phyloP scores from a whole-genome alignment of 495 filamentous ascomycete species.

The Recurvomyces mirabilis region DNA sequence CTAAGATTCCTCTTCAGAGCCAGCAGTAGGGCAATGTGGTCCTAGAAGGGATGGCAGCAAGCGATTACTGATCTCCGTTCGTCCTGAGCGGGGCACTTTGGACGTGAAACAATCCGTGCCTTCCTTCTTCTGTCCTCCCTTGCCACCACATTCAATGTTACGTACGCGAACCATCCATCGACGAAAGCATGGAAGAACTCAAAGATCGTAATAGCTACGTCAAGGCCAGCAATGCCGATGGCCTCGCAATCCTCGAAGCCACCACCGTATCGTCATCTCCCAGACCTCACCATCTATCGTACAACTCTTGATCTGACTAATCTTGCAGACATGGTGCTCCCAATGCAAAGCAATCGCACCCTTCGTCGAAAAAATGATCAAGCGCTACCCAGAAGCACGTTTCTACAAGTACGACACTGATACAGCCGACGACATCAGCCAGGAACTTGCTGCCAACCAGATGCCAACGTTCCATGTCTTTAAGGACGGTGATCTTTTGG shows the following conservation, averaged over 20 bases:
- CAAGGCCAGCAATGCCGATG: conserved; percentile 22
- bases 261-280: conserved; percentile 5
- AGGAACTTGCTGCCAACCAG: conserved; percentile 22
- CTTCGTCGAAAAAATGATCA: conserved; percentile 22
- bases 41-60: no score
- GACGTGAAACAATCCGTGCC: no score
- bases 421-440: conserved; percentile 20
- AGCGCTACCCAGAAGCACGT: conserved; percentile 21
- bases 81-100: no score
- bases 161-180: no score
- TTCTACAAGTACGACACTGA: conserved; percentile 26
- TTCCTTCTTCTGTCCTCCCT: no score
- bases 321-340: conserved; percentile 16
- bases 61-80: no score
- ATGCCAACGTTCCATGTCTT: conserved; percentile 27
- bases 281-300: background rate
- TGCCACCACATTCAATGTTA: no score
- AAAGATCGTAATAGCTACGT: conserved; percentile 17
- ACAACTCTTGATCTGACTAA: background rate
- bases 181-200: conserved; percentile 12
- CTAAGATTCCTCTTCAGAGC: no score
- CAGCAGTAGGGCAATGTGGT: no score
- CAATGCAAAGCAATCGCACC: conserved; percentile 26
- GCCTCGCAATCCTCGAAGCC: conserved; percentile 24
- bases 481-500: conserved; percentile 24